Percentiles rank a stretch among this genome's conserved stretches.
These are phyloP conservation scores for Xylariomycetidae sp. DNA, from an alignment of 2,329 filamentous ascomycete species.

Conservation along the genomic window DNA sequence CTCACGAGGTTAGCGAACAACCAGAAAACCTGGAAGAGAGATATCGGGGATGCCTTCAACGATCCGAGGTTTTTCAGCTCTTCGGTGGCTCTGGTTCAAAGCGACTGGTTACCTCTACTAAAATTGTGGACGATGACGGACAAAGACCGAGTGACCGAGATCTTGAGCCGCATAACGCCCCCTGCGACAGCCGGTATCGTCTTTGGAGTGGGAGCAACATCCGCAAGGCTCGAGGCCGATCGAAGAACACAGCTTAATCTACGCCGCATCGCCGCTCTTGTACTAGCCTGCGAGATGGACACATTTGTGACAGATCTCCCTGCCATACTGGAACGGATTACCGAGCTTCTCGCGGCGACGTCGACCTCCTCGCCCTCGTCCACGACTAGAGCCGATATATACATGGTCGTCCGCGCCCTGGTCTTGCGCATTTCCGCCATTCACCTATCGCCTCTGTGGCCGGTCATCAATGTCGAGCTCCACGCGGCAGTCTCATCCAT, in stretches of 20 bases:
- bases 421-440: constrained; percentile 73
- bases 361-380: constrained; percentile 88
- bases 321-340: constrained; percentile 72
- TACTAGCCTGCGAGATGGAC: constrained; percentile 73
- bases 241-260: constrained; percentile 88
- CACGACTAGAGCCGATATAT: constrained; percentile 81
- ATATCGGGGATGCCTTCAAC: constrained; percentile 87
- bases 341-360: constrained; percentile 80
- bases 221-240: constrained; percentile 90
- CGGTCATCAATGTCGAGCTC: constrained; percentile 80
- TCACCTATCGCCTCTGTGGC: constrained; percentile 84
- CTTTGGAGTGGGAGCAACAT: constrained; percentile 95
- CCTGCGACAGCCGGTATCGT: constrained; percentile 94
- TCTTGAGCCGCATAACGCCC: constrained; percentile 72
- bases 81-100: constrained; percentile 58
- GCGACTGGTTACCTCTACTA: constrained; percentile 77
- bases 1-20: constrained; percentile 73
- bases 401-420: constrained; percentile 80
- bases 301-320: constrained; percentile 74
- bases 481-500: constrained; percentile 75
- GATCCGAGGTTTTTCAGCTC: constrained; percentile 81
- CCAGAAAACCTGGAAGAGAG: constrained; percentile 89
- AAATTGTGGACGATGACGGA: constrained; percentile 81
- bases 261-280: constrained; percentile 71
- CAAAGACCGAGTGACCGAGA: constrained; percentile 81